Conservation (phyloP, 768 basidiomycete species). For the Harrya chromipes region DNA sequence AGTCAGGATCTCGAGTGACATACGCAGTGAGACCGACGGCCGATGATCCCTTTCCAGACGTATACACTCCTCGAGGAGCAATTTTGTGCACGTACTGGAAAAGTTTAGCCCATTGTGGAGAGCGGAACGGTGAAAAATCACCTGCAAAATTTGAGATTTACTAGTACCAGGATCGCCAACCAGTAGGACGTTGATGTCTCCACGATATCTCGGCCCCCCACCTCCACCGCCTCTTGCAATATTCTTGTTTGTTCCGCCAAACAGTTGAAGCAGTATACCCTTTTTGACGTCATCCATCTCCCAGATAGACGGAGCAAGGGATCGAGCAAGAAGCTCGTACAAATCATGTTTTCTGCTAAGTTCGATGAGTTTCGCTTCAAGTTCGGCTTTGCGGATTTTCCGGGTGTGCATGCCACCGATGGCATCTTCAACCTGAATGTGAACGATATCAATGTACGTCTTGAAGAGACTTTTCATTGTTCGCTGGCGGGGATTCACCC, state of each 20-base stretch:
- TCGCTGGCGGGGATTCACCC: constrained; percentile 88
- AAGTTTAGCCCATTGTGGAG: background rate
- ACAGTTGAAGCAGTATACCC: constrained; percentile 92
- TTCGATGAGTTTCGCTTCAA: constrained; percentile 74
- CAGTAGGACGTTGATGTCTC: constrained; percentile 95
- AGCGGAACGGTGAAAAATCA: constrained; percentile 30
- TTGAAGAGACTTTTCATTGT: constrained; percentile 96
- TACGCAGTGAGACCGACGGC: constrained; percentile 99
- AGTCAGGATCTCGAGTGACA: constrained; percentile 96
- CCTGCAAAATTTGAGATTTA: constrained; percentile 94
- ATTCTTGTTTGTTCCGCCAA: constrained; percentile 97
- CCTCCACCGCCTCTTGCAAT: constrained; percentile 91
- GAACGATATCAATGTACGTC: constrained; percentile 95
- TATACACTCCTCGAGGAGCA: constrained; percentile 95
- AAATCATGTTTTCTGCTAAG: constrained; percentile 75
- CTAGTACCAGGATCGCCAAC: constrained; percentile 97
- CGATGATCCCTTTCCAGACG: constrained; percentile 96
- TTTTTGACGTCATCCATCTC: constrained; percentile 99
- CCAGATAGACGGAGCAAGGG: constrained; percentile 93
- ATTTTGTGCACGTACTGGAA: constrained; percentile 96
- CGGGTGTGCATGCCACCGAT: constrained; percentile 35
- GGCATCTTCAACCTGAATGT: constrained; percentile 64
- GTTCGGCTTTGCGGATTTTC: constrained; percentile 55
- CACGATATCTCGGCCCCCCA: constrained; percentile 93
- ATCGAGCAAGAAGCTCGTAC: constrained; percentile 80